phyloP scores from a whole-genome alignment of 2,329 filamentous ascomycete genomes.

The Xylariaceae sp. region DNA sequence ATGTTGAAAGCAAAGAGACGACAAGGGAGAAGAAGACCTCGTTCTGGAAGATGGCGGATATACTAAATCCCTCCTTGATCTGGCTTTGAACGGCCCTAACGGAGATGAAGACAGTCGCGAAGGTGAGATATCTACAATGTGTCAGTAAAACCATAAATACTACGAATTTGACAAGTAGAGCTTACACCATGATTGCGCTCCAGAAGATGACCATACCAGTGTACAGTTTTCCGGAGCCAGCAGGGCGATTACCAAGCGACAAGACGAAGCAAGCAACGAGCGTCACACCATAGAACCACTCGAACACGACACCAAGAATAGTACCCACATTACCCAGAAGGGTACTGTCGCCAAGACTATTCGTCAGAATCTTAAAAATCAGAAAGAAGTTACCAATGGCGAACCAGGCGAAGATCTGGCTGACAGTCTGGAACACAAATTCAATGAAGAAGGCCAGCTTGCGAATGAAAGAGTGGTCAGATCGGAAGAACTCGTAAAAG shows the following conservation, averaged over 20 bases:
- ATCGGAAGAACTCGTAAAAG: conserved; percentile 94
- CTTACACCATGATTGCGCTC: conserved; percentile 86
- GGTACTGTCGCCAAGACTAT: conserved; percentile 67
- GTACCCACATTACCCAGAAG: conserved; percentile 76
- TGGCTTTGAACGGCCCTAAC: conserved; percentile 79
- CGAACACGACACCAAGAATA: conserved; percentile 84
- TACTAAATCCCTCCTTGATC: conserved; percentile 64
- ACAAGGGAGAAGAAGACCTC: conserved; percentile 90
- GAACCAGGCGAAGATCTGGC: conserved; percentile 99
- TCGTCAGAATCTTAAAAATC: conserved; percentile 94
- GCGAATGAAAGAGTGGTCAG: conserved; percentile 80
- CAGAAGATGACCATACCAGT: conserved; percentile 99
- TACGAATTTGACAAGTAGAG: conserved; percentile 27
- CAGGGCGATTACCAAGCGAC: conserved; percentile 88
- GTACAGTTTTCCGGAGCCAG: conserved; percentile 91
- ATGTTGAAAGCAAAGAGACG: conserved; percentile 87
- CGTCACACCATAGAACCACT: conserved; percentile 92
- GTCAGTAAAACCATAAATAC: conserved; percentile 5
- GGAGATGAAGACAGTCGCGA: conserved; percentile 91
- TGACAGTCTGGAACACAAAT: conserved; percentile 90
- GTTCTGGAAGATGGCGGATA: conserved; percentile 77
- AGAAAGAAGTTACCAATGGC: conserved; percentile 98
- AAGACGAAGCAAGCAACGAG: conserved; percentile 94
- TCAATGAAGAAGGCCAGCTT: conserved; percentile 91
- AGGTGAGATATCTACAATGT: conserved; percentile 72